phyloP scores from a whole-genome alignment of 345 rosid genomes.

The Gossypium anomalum region DNA sequence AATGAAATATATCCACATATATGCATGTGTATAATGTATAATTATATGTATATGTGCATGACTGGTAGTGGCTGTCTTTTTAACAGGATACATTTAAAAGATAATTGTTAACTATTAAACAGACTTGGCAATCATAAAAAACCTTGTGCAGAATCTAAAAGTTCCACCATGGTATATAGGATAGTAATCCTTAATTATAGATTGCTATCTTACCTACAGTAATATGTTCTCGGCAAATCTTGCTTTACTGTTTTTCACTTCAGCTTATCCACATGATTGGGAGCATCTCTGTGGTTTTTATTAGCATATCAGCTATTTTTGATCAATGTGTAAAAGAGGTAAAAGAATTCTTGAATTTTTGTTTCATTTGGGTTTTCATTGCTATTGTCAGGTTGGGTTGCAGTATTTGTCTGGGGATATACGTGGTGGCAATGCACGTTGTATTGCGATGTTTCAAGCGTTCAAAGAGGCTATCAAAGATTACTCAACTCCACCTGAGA shows the following conservation, averaged over 20 bases:
- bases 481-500: conserved; percentile 76
- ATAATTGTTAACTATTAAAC: not conserved
- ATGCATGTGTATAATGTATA: not conserved
- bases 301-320: not conserved
- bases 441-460: conserved; percentile 97
- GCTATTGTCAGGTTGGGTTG: conserved; percentile 66
- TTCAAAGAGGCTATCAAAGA: conserved; percentile 77
- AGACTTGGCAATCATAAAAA: not conserved
- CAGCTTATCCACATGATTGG: not conserved
- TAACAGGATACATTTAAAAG: not conserved
- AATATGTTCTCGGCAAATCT: not conserved
- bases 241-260: not conserved
- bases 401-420: conserved; percentile 82
- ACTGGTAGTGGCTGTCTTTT: not conserved
- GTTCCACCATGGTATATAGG: not conserved
- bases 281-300: not conserved
- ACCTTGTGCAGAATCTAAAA: not conserved
- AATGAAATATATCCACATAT: not conserved
- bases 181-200: not conserved
- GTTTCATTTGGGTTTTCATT: not conserved
- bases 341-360: not conserved
- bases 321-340: not conserved
- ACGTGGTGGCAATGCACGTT: conserved; percentile 89
- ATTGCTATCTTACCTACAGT: not conserved
- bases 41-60: not conserved